Conservation (phyloP, 768 basidiomycete species). For the Kwoniella bestiolae region DNA sequence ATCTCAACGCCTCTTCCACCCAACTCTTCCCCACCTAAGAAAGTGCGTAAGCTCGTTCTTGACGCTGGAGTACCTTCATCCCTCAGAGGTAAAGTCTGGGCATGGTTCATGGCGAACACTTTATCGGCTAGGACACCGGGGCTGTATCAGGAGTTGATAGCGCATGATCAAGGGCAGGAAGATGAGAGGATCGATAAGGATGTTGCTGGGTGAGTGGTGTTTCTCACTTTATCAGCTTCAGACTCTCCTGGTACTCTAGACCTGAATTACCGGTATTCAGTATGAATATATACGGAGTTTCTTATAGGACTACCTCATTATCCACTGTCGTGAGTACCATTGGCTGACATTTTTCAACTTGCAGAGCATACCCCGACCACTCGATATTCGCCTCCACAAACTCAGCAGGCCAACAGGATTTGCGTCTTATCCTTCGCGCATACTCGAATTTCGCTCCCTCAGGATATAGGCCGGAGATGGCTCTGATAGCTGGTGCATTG, state of each 20-base stretch:
- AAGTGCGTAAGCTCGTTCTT: conserved; percentile 48
- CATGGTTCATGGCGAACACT: conserved; percentile 48
- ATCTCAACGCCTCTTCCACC: conserved; percentile 40
- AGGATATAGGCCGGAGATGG: conserved; percentile 43
- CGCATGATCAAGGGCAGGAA: conserved; percentile 37
- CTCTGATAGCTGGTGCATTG: conserved; percentile 43
- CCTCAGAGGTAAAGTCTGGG: conserved; percentile 51
- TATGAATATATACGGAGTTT: no score
- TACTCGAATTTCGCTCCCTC: conserved; percentile 43
- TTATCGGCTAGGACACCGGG: conserved; percentile 42
- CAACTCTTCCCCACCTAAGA: conserved; percentile 38
- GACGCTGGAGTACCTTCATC: conserved; percentile 47
- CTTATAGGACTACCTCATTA: no score
- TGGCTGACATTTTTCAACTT: background rate
- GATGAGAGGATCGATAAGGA: conserved; percentile 46
- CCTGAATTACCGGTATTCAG: no score
- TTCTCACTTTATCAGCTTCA: background rate
- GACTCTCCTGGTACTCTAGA: no score
- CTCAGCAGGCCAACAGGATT: conserved; percentile 42
- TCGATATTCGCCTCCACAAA: conserved; percentile 39
- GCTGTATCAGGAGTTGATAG: conserved; percentile 46
- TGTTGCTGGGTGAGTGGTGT: conserved; percentile 35
- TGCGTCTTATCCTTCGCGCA: conserved; percentile 44
- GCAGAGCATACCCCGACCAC: conserved; percentile 45
- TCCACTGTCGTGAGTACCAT: no score